Percentiles rank a stretch among this genome's conserved stretches.
phyloP scores from a whole-genome alignment of 2,329 filamentous ascomycete genomes.

The Paecilomyces niveus region DNA sequence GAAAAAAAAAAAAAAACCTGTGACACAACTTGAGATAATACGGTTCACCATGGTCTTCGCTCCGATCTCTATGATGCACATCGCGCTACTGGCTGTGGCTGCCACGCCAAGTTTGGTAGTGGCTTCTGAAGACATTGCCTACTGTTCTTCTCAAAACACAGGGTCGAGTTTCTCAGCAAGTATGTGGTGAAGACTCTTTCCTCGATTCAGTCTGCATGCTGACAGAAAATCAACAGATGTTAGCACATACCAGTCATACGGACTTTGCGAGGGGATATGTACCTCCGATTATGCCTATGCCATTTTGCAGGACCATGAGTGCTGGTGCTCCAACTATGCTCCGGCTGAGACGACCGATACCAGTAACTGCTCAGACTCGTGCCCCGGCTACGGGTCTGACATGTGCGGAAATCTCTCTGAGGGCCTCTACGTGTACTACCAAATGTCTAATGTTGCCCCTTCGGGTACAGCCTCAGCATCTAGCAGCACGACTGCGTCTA shows the following conservation, averaged over 20 bases:
- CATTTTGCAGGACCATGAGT: conserved; percentile 38
- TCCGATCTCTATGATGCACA: not conserved
- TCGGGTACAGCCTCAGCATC: conserved; percentile 24
- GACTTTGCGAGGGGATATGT: conserved; percentile 34
- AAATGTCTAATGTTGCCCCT: conserved; percentile 24
- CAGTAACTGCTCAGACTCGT: conserved; percentile 31
- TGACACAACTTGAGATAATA: not conserved
- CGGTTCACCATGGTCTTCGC: not conserved
- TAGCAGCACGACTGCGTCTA: conserved; percentile 8
- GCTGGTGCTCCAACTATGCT: conserved; percentile 44
- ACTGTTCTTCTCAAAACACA: conserved; percentile 41
- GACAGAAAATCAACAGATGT: conserved; percentile 19
- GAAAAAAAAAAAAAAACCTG: not conserved
- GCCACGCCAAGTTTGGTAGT: not conserved
- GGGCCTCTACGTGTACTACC: conserved; percentile 38
- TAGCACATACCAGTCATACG: conserved; percentile 40
- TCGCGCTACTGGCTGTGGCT: not conserved
- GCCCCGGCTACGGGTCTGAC: conserved; percentile 42
- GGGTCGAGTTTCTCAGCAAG: conserved; percentile 29
- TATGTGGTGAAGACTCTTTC: conserved; percentile 18
- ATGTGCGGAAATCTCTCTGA: conserved; percentile 35
- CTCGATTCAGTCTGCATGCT: conserved; percentile 5
- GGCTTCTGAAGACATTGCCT: conserved; percentile 18
- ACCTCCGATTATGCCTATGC: conserved; percentile 37
- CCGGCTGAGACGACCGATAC: conserved; percentile 30